phyloP scores from a whole-genome alignment of 305 asterid genomes.

The Stenogyne calaminthoides region DNA sequence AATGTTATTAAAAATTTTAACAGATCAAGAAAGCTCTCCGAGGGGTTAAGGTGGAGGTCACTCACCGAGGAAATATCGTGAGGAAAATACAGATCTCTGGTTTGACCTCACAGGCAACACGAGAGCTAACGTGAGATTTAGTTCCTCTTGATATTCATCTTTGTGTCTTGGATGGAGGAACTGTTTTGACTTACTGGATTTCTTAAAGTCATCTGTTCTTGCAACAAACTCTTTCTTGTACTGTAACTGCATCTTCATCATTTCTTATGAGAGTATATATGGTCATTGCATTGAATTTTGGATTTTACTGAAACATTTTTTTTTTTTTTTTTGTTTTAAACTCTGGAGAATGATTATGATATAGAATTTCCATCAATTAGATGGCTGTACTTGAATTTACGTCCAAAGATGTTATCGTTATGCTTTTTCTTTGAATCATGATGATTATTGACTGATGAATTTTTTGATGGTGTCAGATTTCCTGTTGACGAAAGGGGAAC shows the following conservation, averaged over 20 bases:
- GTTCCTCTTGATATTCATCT: not conserved
- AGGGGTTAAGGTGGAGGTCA: constrained; percentile 92
- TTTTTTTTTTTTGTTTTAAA: not conserved
- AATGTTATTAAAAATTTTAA: not conserved
- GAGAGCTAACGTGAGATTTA: constrained; percentile 74
- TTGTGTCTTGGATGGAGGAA: not conserved
- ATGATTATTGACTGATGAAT: constrained; percentile 10
- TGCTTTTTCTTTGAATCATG: not conserved
- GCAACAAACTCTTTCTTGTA: not conserved
- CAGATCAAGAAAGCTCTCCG: constrained; percentile 90
- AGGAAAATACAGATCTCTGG: constrained; percentile 88
- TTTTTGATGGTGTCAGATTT: constrained; percentile 45
- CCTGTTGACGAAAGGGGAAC: constrained; percentile 85
- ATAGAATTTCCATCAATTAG: not conserved
- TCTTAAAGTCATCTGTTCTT: not conserved
- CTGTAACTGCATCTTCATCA: not conserved
- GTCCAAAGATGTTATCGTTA: not conserved
- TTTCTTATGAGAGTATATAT: not conserved
- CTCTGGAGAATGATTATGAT: not conserved
- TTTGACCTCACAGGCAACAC: constrained; percentile 80
- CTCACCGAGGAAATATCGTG: constrained; percentile 92
- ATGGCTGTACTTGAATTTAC: not conserved
- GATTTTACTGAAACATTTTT: not conserved
- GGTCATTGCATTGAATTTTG: not conserved
- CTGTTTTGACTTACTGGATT: not conserved